Base-by-base conservation (phyloP, 177 flowering plant species). In the Vitis hybrid region DNA sequence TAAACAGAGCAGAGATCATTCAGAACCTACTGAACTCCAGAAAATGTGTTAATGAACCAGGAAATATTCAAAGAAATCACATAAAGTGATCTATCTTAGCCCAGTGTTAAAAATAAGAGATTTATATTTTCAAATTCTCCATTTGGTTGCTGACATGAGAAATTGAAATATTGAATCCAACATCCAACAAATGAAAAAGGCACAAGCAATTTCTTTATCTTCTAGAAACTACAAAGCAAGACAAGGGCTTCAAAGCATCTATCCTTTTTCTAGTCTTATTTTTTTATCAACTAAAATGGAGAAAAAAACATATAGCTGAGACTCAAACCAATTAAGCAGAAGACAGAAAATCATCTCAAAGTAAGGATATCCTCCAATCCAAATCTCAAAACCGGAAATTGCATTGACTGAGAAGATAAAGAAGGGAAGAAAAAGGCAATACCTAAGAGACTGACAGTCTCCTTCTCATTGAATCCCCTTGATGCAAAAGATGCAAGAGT, bases 371-470 rank as follows among this genome's bases (percentile, higher is more conserved):
- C 4, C 17, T 54, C 17, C 57, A 14, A 14, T 54, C 8, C 57
- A 54, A 14, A 54, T 12, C 57, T 54, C 15, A 54, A 54, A 54
- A 54, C 57, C 17, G 12, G n/a, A 54, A 12, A 54, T 5, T 54
- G 6, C 8, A 11, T 54, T 54, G 14, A 54, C n/a, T 12, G 18
- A 54, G 8, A 54, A 11, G 12, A 27, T 3, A 30, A 61, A 18
- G 48, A 61, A 61, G 11, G 57, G 64, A 30, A 61, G 11, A n/a
- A 41, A 30, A 63, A 46, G 32, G 5, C 8, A 3, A n/a, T 74
- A 85, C 91, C 91, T 48, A 86, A 68, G 13, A 88, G 82, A 74
- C 73, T 65, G 59, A 88, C 89, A n/a, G 83, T 88, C 20, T 88
- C 90, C 68, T 80, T 72, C 63, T 76, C 76, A 71, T 64, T 63